Base-by-base conservation (phyloP, 148 eudicot genomes). In the Cornus kousa region DNA sequence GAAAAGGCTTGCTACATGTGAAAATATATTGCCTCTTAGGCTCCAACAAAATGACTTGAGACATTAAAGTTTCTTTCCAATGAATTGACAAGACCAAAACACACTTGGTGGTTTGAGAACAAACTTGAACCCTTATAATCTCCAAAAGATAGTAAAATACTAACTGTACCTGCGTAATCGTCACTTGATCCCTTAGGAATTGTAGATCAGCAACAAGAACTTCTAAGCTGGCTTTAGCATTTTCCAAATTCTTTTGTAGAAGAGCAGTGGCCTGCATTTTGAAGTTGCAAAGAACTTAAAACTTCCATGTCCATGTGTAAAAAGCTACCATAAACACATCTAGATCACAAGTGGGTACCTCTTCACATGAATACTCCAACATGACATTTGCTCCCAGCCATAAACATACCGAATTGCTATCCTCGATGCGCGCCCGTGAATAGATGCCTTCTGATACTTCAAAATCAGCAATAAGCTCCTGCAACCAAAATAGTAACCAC, bases 371-470 rank as follows among this genome's bases (percentile, higher is more conserved):
- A 84, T 96, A 93, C 86, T 96, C 98, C 78, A 93, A 86, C 99
- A 95, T 95, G 72, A 95, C 95, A 78, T 95, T 95, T 78, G 94
- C 97, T 80, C 97, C 99, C 64, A 95, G 87, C 97, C 99, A 95
- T 74, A 95, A 83, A 83, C 98, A 95, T 64, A 95, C 99, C 13
- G 95, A 93, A 76, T 95, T 91, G 55, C 91, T 55, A 76, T 90
- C 92, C 71, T 89, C 95, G 57, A 95, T 82, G 37, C 85, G 77
- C 73, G 97, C 97, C 67, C 93, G 90, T 69, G 99, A 92, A 82
- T 86, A 93, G 59, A 95, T 95, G 82, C 99, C 99, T 90, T 93
- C 95, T 1, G 91, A 93, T 22, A 95, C 90, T 84, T 93, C 97
- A 87, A 91, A 95, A 85, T 93, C 99, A 81, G 97, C 91, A 77